These are phyloP conservation scores for Trifolium pratense DNA, from an alignment of 306 rosid genomes.

Conservation along the genomic window DNA sequence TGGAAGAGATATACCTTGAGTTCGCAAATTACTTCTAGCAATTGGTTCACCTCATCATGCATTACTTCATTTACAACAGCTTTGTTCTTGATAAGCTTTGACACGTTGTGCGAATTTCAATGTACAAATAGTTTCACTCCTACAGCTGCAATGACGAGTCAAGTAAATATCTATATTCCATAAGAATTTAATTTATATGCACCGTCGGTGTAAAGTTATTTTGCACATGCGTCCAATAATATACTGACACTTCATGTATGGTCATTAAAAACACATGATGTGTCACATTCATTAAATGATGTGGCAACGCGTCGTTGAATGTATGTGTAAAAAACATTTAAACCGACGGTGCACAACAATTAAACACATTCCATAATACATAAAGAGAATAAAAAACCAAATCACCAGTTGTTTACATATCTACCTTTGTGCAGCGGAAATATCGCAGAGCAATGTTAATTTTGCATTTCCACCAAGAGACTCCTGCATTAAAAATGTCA, in stretches of 20 bases:
- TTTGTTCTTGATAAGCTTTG: constrained; percentile 86
- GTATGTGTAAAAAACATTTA: too few relatives aligned
- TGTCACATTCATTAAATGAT: too few relatives aligned
- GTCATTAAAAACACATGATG: too few relatives aligned
- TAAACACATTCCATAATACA: constrained; percentile 6
- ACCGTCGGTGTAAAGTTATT: too few relatives aligned
- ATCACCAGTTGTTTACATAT: constrained; percentile 27
- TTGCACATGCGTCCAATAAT: too few relatives aligned
- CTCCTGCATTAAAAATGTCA: constrained; percentile 90
- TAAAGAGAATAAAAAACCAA: not conserved
- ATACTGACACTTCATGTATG: too few relatives aligned
- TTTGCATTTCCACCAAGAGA: constrained; percentile 98
- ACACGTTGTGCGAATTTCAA: constrained; percentile 93
- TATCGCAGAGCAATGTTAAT: constrained; percentile 87
- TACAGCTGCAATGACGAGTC: constrained; percentile 61
- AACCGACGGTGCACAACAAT: too few relatives aligned
- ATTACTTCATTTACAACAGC: constrained; percentile 87
- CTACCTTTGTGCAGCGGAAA: constrained; percentile 88
- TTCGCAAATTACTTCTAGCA: constrained; percentile 83
- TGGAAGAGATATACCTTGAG: constrained; percentile 66
- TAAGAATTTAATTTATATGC: too few relatives aligned
- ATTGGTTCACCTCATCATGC: constrained; percentile 79
- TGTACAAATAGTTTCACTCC: constrained; percentile 88
- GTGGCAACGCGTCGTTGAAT: too few relatives aligned
- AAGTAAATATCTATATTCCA: constrained; percentile 46